phyloP scores from a whole-genome alignment of 2,329 filamentous ascomycete species.

The Cladophialophora chaetospira region DNA sequence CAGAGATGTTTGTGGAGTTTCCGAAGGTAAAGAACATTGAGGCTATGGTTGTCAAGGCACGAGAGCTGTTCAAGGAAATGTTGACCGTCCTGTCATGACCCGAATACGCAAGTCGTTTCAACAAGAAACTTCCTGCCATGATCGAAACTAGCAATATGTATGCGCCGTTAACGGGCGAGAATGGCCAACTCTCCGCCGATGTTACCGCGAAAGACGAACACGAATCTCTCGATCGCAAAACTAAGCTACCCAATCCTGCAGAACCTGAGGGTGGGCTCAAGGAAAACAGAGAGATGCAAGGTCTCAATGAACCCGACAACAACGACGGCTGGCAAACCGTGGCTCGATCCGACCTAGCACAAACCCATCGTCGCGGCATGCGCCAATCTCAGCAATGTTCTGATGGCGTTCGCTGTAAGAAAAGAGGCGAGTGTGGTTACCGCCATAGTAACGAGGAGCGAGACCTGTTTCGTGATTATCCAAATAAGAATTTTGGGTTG shows the following conservation, averaged over 20 bases:
- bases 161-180: neutral
- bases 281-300: neutral
- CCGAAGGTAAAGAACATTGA: neutral
- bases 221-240: neutral
- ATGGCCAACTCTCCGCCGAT: neutral
- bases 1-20: neutral
- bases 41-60: neutral
- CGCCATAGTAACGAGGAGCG: neutral
- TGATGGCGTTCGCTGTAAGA: neutral
- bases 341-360: neutral
- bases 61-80: neutral
- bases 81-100: neutral
- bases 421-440: neutral
- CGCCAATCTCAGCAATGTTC: neutral
- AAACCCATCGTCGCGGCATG: neutral
- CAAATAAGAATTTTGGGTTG: neutral
- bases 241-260: neutral
- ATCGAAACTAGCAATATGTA: neutral
- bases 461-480: neutral
- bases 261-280: neutral
- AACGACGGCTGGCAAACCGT: neutral
- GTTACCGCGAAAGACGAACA: neutral
- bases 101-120: neutral
- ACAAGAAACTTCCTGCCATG: neutral
- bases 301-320: neutral